These are phyloP conservation scores for Boletus speciosus DNA, from an alignment of 768 basidiomycete genomes.

Conservation along the genomic window DNA sequence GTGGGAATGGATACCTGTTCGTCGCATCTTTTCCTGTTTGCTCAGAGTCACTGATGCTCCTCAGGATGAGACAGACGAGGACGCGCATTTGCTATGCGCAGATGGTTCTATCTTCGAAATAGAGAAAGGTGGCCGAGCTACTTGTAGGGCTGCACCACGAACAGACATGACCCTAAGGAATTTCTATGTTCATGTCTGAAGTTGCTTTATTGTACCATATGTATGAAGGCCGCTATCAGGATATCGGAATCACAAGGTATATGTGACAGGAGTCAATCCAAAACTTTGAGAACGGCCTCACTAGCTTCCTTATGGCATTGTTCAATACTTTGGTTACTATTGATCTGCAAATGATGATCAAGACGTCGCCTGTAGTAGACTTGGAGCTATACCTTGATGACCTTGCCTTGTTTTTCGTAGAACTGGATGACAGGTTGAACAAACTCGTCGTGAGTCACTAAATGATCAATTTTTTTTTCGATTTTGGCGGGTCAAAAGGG, in stretches of 20 bases:
- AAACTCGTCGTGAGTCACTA: constrained; percentile 80
- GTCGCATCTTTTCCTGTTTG: constrained; percentile 23
- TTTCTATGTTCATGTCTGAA: constrained; percentile 49
- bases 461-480: neutral
- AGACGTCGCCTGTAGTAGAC: neutral
- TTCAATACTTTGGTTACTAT: constrained; percentile 65
- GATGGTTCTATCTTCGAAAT: constrained; percentile 75
- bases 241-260: constrained; percentile 7
- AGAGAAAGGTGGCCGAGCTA: constrained; percentile 54
- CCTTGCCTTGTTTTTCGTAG: constrained; percentile 64
- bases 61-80: constrained; percentile 56
- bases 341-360: constrained; percentile 46
- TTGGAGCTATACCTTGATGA: constrained; percentile 59
- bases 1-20: constrained; percentile 86
- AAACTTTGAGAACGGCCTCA: constrained; percentile 48
- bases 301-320: constrained; percentile 65
- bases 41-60: neutral
- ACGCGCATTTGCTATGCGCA: constrained; percentile 71
- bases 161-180: constrained; percentile 27
- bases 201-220: neutral
- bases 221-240: neutral
- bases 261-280: constrained; percentile 25
- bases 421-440: constrained; percentile 93
- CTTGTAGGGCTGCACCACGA: constrained; percentile 42
- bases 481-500: neutral